Evolutionary conservation across 345 rosid species (phyloP).

Genomic region (Gossypium stocksii): DNA sequence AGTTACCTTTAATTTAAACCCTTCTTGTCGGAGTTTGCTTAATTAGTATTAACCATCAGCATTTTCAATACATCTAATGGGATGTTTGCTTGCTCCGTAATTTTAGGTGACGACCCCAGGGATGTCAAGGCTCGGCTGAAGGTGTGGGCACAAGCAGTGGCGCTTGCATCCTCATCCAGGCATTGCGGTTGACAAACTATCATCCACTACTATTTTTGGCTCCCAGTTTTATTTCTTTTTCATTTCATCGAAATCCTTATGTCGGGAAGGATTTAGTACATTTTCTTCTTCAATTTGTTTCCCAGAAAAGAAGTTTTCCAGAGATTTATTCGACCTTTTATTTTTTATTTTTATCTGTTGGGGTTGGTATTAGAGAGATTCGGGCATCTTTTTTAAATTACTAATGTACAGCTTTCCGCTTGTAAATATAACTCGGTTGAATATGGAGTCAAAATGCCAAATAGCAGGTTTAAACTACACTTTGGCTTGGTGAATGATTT

Average conservation of each 20-base stretch:
- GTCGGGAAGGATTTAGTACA: slow-evolving; percentile 7
- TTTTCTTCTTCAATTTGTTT: slow-evolving; percentile 11
- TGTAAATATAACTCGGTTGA: slow-evolving; percentile 26
- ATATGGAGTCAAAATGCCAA: not conserved
- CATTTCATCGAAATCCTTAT: not conserved
- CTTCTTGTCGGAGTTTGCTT: not conserved
- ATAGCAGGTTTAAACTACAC: not conserved
- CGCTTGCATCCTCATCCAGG: slow-evolving; percentile 57
- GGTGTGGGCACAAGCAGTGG: slow-evolving; percentile 98
- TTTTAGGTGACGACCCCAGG: slow-evolving; percentile 80
- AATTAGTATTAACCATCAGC: not conserved
- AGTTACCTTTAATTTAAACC: not conserved
- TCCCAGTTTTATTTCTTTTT: not conserved
- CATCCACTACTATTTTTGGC: slow-evolving; percentile 2
- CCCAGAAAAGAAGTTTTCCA: not conserved
- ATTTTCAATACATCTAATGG: not conserved
- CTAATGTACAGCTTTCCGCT: slow-evolving; percentile 10
- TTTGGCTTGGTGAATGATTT: not conserved
- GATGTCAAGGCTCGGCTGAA: slow-evolving; percentile 91
- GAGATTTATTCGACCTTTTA: not conserved
- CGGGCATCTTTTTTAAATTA: not conserved
- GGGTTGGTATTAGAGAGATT: not conserved
- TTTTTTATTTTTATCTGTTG: not conserved
- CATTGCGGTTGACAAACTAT: slow-evolving; percentile 20
- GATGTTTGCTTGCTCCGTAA: not conserved